phyloP scores from a whole-genome alignment of 2,329 filamentous ascomycete genomes.

The Pestalotiopsis sp. region DNA sequence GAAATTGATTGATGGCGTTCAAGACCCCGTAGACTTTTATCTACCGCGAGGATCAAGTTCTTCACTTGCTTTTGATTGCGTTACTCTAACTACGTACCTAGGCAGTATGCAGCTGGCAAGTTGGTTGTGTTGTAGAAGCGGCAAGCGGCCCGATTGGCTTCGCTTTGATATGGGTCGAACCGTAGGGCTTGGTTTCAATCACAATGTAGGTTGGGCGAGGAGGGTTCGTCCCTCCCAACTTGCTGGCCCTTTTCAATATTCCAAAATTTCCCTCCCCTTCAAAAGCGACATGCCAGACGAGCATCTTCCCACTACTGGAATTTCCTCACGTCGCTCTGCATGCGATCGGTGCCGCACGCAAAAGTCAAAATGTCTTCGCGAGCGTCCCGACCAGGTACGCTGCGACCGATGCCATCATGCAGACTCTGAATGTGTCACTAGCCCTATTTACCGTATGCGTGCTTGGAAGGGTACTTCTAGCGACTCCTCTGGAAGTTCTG shows the following conservation, averaged over 20 bases:
- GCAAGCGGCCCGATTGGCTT: too few relatives aligned
- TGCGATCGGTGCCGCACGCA: constrained; percentile 10
- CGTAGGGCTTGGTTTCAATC: too few relatives aligned
- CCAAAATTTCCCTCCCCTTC: background rate
- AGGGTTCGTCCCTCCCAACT: background rate
- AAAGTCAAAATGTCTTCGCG: constrained; percentile 6
- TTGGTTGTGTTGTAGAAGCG: too few relatives aligned
- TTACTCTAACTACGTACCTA: too few relatives aligned
- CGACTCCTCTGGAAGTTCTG: background rate
- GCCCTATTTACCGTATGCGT: constrained; percentile 11
- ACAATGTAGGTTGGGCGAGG: too few relatives aligned
- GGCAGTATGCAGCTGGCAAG: too few relatives aligned
- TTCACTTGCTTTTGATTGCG: too few relatives aligned
- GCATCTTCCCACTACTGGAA: background rate
- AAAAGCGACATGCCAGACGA: background rate
- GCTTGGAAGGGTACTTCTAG: background rate
- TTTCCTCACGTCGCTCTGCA: constrained; percentile 9
- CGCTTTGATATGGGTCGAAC: too few relatives aligned
- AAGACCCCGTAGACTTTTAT: too few relatives aligned
- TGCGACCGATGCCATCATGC: constrained; percentile 9
- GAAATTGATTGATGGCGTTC: too few relatives aligned
- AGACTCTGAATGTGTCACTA: constrained; percentile 1
- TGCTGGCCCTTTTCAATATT: background rate
- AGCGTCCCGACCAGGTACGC: constrained; percentile 4
- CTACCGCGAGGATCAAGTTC: too few relatives aligned